phyloP scores from a whole-genome alignment of 495 filamentous ascomycete species.

The Xylaria nigripes region DNA sequence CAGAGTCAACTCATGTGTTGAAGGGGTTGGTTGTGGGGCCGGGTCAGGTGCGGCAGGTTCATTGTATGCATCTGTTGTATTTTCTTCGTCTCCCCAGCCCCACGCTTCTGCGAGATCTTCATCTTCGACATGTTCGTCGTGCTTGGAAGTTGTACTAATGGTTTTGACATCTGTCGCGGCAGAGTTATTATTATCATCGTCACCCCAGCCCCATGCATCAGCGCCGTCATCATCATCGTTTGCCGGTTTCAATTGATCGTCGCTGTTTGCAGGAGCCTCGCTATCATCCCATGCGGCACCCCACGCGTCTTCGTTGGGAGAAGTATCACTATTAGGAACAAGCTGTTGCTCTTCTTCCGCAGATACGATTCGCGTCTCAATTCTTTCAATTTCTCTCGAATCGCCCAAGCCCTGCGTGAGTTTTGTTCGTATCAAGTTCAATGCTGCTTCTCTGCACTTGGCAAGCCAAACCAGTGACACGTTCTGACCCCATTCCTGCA shows the following conservation, averaged over 20 bases:
- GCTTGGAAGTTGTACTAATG: conserved; percentile 3
- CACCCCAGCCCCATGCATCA: conserved; percentile 28
- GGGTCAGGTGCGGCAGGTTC: not conserved
- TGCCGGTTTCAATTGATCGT: conserved; percentile 34
- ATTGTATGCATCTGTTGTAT: conserved; percentile 16
- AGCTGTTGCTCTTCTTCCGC: conserved; percentile 55
- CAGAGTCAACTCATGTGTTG: conserved; percentile 54
- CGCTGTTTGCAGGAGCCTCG: conserved; percentile 19
- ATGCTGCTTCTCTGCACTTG: conserved; percentile 67
- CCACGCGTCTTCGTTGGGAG: conserved; percentile 38
- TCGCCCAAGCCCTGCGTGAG: conserved; percentile 54
- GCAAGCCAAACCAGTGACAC: conserved; percentile 77
- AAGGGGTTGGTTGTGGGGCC: not conserved
- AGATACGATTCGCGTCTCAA: conserved; percentile 74
- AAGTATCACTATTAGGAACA: conserved; percentile 39
- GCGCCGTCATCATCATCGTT: conserved; percentile 18
- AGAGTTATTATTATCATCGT: conserved; percentile 13
- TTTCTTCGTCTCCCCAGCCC: conserved; percentile 52
- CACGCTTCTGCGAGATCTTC: conserved; percentile 50
- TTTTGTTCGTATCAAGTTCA: conserved; percentile 64
- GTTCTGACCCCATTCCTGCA: conserved; percentile 73
- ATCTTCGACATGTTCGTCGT: conserved; percentile 17
- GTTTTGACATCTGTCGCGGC: conserved; percentile 8
- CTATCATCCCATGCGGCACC: conserved; percentile 70
- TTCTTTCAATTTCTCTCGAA: conserved; percentile 62